phyloP scores from a whole-genome alignment of 352 stramenopile genomes.

The Globisporangium heterothallicum region DNA sequence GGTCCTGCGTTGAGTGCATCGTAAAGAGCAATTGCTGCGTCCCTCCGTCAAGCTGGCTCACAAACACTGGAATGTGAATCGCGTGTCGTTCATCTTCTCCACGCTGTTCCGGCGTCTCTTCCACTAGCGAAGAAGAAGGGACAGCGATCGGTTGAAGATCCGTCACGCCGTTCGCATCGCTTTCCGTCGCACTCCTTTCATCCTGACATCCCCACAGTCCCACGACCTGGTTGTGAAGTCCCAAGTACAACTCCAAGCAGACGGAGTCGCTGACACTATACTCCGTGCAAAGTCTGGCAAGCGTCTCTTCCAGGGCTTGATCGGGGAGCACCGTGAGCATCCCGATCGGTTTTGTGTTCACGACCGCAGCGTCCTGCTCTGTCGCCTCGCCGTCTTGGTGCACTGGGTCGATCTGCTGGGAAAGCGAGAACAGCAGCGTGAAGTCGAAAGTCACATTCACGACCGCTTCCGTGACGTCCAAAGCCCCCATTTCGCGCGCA shows the following conservation, averaged over 20 bases:
- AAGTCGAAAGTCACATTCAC: slow-evolving; percentile 60
- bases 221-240: slow-evolving; percentile 24
- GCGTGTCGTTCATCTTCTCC: too few relatives aligned
- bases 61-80: slow-evolving; percentile 5
- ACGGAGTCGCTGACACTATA: slow-evolving; percentile 14
- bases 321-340: slow-evolving; percentile 31
- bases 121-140: too few relatives aligned
- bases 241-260: slow-evolving; percentile 10
- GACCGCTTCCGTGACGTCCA: slow-evolving; percentile 36
- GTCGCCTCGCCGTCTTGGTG: slow-evolving; percentile 9
- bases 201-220: slow-evolving; percentile 48
- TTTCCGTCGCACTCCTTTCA: neutral
- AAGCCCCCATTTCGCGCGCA: slow-evolving; percentile 38
- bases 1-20: slow-evolving; percentile 14
- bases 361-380: neutral
- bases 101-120: too few relatives aligned
- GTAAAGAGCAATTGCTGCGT: slow-evolving; percentile 14
- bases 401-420: neutral
- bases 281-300: slow-evolving; percentile 25
- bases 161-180: neutral
- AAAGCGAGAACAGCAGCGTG: slow-evolving; percentile 38
- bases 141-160: too few relatives aligned
- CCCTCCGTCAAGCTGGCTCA: too few relatives aligned
- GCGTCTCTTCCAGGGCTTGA: slow-evolving; percentile 22
- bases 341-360: slow-evolving; percentile 1